Evolutionary conservation across 2,329 filamentous ascomycete species (phyloP).

Genomic region (Byssothecium circinans): DNA sequence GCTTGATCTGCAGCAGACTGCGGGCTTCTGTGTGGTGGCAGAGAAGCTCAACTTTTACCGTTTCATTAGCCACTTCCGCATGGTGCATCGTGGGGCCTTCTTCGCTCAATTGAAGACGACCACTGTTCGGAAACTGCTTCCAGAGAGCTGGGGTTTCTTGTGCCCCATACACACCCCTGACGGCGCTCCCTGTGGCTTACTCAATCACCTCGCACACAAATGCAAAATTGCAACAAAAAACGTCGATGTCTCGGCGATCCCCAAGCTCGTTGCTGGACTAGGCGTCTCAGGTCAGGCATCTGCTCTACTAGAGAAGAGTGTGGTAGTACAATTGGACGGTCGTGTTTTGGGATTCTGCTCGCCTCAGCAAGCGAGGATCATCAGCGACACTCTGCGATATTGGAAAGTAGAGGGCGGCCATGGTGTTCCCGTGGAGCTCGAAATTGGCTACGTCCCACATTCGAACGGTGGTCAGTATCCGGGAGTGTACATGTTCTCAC

Average conservation of each 20-base stretch:
- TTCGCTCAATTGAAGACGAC: constrained; percentile 98
- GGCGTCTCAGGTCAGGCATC: constrained; percentile 77
- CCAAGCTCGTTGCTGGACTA: constrained; percentile 73
- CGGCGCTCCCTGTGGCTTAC: constrained; percentile 87
- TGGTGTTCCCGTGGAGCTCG: constrained; percentile 77
- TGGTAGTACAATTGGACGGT: constrained; percentile 88
- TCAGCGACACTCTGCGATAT: constrained; percentile 84
- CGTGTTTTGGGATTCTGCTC: constrained; percentile 87
- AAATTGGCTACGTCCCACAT: constrained; percentile 87
- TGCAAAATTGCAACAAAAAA: constrained; percentile 81
- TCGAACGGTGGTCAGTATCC: constrained; percentile 94
- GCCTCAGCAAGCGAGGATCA: constrained; percentile 76
- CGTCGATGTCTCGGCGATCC: constrained; percentile 73
- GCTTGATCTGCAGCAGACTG: constrained; percentile 89
- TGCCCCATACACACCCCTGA: constrained; percentile 98
- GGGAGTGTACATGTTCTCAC: constrained; percentile 89
- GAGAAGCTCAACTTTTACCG: constrained; percentile 99
- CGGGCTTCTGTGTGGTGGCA: constrained; percentile 93
- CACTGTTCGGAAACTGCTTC: constrained; percentile 89
- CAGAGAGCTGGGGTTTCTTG: constrained; percentile 97
- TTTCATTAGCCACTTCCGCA: constrained; percentile 98
- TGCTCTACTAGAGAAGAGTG: constrained; percentile 77
- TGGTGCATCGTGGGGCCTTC: constrained; percentile 98
- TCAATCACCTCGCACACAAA: constrained; percentile 95
- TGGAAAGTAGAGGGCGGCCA: constrained; percentile 90